Conservation (phyloP, 2,329 filamentous ascomycete genomes). For the Cercospora sesami region DNA sequence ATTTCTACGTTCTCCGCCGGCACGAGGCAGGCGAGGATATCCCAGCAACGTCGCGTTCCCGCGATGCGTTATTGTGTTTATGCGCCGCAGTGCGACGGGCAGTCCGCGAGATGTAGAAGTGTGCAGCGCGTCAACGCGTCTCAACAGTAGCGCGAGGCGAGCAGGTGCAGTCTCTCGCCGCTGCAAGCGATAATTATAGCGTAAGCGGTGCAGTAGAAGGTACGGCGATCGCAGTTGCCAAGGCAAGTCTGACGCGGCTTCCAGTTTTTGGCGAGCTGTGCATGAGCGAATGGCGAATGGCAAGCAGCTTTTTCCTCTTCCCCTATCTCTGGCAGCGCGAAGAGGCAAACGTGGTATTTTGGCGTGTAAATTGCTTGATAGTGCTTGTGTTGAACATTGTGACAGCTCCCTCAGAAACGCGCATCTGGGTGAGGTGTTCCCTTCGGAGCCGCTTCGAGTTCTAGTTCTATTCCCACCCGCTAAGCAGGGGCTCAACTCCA, state of each 20-base stretch:
- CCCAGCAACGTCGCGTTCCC: neutral
- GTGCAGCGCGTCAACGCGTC: neutral
- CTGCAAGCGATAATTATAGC: neutral
- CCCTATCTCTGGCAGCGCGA: neutral
- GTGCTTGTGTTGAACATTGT: slow-evolving; percentile 2
- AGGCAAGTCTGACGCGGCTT: slow-evolving; percentile 4
- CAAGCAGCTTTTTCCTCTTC: neutral
- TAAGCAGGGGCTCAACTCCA: slow-evolving; percentile 4
- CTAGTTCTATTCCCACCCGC: neutral
- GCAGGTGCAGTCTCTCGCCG: neutral
- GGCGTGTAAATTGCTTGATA: slow-evolving; percentile 8
- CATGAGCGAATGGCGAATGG: neutral
- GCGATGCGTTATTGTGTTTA: neutral
- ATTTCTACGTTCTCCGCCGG: slow-evolving; percentile 9
- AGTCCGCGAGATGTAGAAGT: neutral
- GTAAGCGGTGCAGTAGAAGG: neutral
- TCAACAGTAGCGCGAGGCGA: neutral
- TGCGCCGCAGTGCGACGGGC: neutral
- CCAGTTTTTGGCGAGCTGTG: neutral
- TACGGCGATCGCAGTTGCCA: neutral
- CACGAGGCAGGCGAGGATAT: neutral
- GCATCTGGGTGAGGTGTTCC: neutral
- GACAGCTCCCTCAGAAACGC: neutral
- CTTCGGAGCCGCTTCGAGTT: neutral
- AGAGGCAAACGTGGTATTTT: neutral